phyloP scores from a whole-genome alignment of 1,139 yeast genomes.

The Arxiozyma slooffiae region DNA sequence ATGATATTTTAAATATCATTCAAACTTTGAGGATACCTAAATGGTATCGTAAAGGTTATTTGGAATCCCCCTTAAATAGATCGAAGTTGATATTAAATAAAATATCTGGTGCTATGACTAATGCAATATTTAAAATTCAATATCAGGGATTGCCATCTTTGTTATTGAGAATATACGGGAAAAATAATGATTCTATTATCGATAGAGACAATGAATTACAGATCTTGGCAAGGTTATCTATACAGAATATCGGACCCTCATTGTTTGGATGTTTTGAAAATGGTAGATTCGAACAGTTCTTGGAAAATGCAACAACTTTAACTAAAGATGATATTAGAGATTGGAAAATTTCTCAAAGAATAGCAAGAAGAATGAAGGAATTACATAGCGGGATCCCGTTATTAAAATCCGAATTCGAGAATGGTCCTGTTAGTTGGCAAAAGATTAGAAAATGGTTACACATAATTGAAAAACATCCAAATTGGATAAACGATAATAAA shows the following conservation, averaged over 20 bases:
- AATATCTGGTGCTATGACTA: slow-evolving; percentile 88
- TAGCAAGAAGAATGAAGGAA: slow-evolving; percentile 95
- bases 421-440: slow-evolving; percentile 63
- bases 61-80: slow-evolving; percentile 23
- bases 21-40: slow-evolving; percentile 59
- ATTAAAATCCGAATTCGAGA: slow-evolving; percentile 39
- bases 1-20: slow-evolving; percentile 60
- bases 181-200: slow-evolving; percentile 74
- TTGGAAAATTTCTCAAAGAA: slow-evolving; percentile 67
- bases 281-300: slow-evolving; percentile 62
- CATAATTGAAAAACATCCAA: slow-evolving; percentile 38
- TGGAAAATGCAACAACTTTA: slow-evolving; percentile 58
- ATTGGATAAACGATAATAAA: slow-evolving; percentile 27
- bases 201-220: slow-evolving; percentile 76
- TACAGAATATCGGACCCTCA: slow-evolving; percentile 77
- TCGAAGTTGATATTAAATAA: slow-evolving; percentile 44
- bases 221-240: slow-evolving; percentile 61
- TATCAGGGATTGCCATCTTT: slow-evolving; percentile 37
- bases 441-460: slow-evolving; percentile 64
- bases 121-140: slow-evolving; percentile 66
- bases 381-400: slow-evolving; percentile 74
- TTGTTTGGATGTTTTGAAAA: slow-evolving; percentile 80
- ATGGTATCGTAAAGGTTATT: slow-evolving; percentile 46
- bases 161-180: slow-evolving; percentile 80
- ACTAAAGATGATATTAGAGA: slow-evolving; percentile 64